Evolutionary conservation across 2,329 filamentous ascomycete species (phyloP), one percentile per base, ranked within the genome.

Genomic region (Cryoendolithus antarcticus): DNA sequence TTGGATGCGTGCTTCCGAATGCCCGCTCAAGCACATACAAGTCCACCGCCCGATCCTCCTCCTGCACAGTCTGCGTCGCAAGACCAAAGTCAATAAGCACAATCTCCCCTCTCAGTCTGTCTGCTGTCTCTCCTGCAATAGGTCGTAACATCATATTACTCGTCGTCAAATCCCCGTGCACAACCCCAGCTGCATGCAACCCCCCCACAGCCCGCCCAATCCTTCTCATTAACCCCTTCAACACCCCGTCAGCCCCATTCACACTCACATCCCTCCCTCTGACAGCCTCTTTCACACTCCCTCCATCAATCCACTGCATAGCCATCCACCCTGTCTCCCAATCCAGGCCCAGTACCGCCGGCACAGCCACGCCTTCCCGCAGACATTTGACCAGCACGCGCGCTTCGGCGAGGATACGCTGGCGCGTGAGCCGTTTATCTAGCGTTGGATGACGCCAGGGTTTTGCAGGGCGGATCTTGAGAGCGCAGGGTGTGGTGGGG

Each of bases 101-200:
- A 42, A 98, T 74, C 38, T 93, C 81, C 2, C 86, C 88, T 21
- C 19, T 6, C 19, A 21, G 19, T 21, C 19, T 6, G 19, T 21
- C 19, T 6, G 3, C 19, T 27, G 27, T 33, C 9, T 33, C 30
- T 12, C 21, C 34, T 12, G 15, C 44, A 9, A 28, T 11, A 9
- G 69, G 67, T 43, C 75, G 60, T 49, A 96, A 58, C 80, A 98
- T 95, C 65, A 98, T 72, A 63, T 98, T 98, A 64, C 88, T 95
- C 47, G 88, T 98, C 44, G 91, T 98, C 64, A 98, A 63, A 65
- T 98, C 91, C 31, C 91, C 91, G 64, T 98, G 91, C 42, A 94
- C 78, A 40, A 96, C 75, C 10, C 89, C 89, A n/a, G 77, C 71
- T 39, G 71, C 73, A 67, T 98, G 91, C 67, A 98, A 66, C 41